Evolutionary conservation across 2,329 filamentous ascomycete genomes (phyloP).

Genomic region (Lecanicillium sp.): DNA sequence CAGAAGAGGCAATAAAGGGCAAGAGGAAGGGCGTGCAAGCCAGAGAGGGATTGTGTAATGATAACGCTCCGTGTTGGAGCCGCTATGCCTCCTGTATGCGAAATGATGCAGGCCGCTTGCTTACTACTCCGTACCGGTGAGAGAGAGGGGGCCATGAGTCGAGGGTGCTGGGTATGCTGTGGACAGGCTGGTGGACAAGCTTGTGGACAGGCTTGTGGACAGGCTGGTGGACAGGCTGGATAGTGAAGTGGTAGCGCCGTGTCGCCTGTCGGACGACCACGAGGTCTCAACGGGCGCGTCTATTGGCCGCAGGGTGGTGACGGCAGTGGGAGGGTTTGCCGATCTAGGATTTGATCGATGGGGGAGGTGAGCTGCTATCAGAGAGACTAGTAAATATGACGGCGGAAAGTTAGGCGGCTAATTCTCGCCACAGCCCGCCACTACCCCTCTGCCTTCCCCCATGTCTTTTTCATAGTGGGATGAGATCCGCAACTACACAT

Average conservation of each 20-base stretch:
- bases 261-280: conserved; percentile 11
- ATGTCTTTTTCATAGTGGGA: conserved; percentile 8
- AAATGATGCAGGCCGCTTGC: too few species aligned
- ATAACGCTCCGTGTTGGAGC: too few species aligned
- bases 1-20: too few species aligned
- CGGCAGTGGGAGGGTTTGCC: not conserved
- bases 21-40: too few species aligned
- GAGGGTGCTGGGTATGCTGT: too few species aligned
- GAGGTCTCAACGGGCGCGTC: conserved; percentile 11
- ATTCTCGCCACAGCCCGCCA: not conserved
- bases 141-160: too few species aligned
- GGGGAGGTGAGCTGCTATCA: not conserved
- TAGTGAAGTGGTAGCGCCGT: not conserved
- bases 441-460: not conserved
- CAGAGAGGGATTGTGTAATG: too few species aligned
- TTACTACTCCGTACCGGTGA: too few species aligned
- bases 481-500: conserved; percentile 12
- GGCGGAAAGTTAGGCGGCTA: conserved; percentile 7
- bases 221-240: not conserved
- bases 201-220: too few species aligned
- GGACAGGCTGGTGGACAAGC: too few species aligned
- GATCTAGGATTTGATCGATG: not conserved
- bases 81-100: too few species aligned
- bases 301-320: conserved; percentile 8
- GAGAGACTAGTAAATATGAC: not conserved